phyloP scores from a whole-genome alignment of 176 grass and related monocot species.

The Tillandsia fasciculata region DNA sequence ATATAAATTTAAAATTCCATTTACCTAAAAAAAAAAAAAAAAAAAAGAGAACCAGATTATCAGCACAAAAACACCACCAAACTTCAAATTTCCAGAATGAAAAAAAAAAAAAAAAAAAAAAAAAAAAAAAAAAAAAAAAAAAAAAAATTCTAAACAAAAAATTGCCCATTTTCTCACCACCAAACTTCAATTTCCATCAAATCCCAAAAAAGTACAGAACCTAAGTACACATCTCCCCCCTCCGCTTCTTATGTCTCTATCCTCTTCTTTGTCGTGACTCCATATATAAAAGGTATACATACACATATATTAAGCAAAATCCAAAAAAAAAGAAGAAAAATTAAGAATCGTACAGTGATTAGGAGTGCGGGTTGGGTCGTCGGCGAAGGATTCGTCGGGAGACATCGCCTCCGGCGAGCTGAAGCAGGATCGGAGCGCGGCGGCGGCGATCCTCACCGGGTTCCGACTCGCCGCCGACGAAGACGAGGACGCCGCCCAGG shows the following conservation, averaged over 20 bases:
- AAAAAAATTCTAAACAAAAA: neutral
- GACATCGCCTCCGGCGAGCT: slow-evolving; percentile 21
- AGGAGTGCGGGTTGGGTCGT: slow-evolving; percentile 18
- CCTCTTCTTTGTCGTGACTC: no score
- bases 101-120: neutral
- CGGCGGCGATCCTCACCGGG: slow-evolving; percentile 6
- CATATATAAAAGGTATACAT: no score
- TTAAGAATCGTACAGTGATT: slow-evolving; percentile 22
- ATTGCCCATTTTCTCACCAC: no score
- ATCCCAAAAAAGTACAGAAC: no score
- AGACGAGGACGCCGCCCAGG: slow-evolving; percentile 17
- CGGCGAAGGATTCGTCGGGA: slow-evolving; percentile 28
- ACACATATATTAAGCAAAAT: neutral
- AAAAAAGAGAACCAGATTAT: no score
- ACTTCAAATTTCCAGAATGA: neutral
- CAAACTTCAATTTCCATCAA: neutral
- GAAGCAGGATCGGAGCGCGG: slow-evolving; percentile 60
- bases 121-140: no score
- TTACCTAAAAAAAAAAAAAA: no score
- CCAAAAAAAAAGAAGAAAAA: slow-evolving; percentile 2
- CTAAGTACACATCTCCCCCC: no score
- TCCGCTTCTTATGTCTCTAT: no score
- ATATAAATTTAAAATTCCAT: no score
- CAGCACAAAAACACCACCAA: no score
- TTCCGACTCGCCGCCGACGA: slow-evolving; percentile 16